phyloP scores from a whole-genome alignment of 2,329 filamentous ascomycete genomes.

The Epichloe coenophiala region DNA sequence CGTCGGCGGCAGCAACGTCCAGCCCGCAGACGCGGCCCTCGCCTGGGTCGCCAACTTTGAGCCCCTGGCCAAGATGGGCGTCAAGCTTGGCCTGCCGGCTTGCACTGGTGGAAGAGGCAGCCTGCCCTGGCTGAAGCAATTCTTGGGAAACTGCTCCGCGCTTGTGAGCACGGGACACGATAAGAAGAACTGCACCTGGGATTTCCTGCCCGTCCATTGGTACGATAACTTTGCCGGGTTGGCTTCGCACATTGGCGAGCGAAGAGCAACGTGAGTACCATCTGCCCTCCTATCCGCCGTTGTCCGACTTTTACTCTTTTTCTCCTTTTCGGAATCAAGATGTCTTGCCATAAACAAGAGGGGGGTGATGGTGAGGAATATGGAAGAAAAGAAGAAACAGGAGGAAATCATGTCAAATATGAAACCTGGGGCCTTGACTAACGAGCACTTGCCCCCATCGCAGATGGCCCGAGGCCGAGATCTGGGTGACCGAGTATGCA shows the following conservation, averaged over 20 bases:
- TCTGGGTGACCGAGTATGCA: slow-evolving; percentile 75
- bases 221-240: slow-evolving; percentile 58
- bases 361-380: no score
- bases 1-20: slow-evolving; percentile 50
- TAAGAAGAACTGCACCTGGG: slow-evolving; percentile 42
- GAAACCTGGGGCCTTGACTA: not conserved
- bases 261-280: slow-evolving; percentile 19
- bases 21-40: slow-evolving; percentile 45
- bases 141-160: slow-evolving; percentile 48
- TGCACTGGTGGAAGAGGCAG: slow-evolving; percentile 49
- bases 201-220: slow-evolving; percentile 54
- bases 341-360: no score
- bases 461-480: slow-evolving; percentile 45
- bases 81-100: slow-evolving; percentile 58
- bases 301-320: not conserved
- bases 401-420: not conserved
- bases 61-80: slow-evolving; percentile 48
- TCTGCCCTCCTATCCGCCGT: not conserved
- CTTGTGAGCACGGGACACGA: slow-evolving; percentile 33
- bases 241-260: slow-evolving; percentile 50
- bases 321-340: no score
- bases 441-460: slow-evolving; percentile 11
- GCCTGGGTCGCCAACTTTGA: slow-evolving; percentile 61
- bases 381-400: no score
- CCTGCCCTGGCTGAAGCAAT: slow-evolving; percentile 53